Conservation (phyloP, 1,284 basidiomycete species). For the Golubevia pallescens region DNA sequence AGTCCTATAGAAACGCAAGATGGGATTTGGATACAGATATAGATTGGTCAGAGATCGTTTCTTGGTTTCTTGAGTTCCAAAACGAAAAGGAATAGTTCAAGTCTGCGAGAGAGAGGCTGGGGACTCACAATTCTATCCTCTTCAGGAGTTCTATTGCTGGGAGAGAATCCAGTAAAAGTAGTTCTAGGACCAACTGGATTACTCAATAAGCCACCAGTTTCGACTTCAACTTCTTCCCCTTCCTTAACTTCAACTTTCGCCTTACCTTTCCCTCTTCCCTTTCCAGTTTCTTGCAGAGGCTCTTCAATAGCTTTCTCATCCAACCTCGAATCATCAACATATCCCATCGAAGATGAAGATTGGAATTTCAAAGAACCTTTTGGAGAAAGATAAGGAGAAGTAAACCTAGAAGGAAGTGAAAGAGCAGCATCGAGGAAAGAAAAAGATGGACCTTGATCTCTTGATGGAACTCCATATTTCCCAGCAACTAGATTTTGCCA, state of each 20-base stretch:
- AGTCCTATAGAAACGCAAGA: neutral
- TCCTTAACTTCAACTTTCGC: no score
- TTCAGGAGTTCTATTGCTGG: no score
- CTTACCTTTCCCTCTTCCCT: no score
- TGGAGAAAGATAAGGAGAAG: constrained; percentile 21
- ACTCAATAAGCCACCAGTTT: neutral
- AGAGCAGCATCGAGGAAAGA: constrained; percentile 28
- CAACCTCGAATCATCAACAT: no score
- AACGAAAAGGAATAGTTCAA: no score
- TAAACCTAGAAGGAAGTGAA: constrained; percentile 18
- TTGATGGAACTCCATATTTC: constrained; percentile 14
- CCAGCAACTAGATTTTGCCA: constrained; percentile 35
- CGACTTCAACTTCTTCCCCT: neutral
- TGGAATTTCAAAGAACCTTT: constrained; percentile 15
- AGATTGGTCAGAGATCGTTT: constrained; percentile 21
- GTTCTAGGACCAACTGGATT: no score
- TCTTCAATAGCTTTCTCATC: neutral
- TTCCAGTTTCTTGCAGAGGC: neutral
- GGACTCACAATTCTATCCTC: no score
- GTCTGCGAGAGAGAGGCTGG: no score
- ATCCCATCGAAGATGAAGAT: neutral
- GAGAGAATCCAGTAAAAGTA: no score
- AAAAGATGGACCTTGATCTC: constrained; percentile 12
- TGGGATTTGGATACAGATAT: constrained; percentile 11
- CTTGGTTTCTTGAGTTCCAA: constrained; percentile 12